These are phyloP conservation scores for Saksenaea vasiformis DNA, from an alignment of 371 early-diverging fungal species.

Conservation along the genomic window DNA sequence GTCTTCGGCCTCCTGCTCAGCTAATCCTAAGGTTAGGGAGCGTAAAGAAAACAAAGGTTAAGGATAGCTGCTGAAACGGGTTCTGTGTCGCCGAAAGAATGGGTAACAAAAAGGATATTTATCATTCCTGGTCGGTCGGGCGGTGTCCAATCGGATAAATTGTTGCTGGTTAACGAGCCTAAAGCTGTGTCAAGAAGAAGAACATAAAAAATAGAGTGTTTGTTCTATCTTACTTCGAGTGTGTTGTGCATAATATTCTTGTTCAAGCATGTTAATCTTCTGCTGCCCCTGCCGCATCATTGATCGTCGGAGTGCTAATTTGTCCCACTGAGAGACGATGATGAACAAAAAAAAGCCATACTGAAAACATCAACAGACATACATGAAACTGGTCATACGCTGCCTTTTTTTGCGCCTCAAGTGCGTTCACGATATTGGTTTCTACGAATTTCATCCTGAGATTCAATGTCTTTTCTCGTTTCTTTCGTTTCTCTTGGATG, in stretches of 20 bases:
- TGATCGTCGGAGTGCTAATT: constrained; percentile 19
- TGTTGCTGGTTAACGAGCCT: constrained; percentile 40
- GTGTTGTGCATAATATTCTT: constrained; percentile 23
- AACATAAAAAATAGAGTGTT: too few relatives aligned
- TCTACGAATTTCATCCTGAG: constrained; percentile 9
- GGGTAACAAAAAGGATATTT: constrained; percentile 33
- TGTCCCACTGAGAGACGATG: constrained; percentile 16
- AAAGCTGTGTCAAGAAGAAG: not conserved
- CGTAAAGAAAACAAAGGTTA: not conserved
- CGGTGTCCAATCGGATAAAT: constrained; percentile 32
- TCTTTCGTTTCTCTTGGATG: constrained; percentile 23
- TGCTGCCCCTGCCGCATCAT: constrained; percentile 30
- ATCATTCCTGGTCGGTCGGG: constrained; percentile 29
- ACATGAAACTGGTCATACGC: constrained; percentile 26
- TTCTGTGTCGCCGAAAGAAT: too few relatives aligned
- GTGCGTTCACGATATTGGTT: constrained; percentile 13
- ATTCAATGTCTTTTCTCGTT: not conserved
- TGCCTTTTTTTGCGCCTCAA: constrained; percentile 21
- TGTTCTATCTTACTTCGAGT: constrained; percentile 10
- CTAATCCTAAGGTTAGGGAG: not conserved
- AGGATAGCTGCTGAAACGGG: too few relatives aligned
- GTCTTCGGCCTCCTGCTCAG: not conserved
- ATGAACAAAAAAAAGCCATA: constrained; percentile 1
- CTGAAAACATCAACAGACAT: constrained; percentile 9
- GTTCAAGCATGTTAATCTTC: constrained; percentile 28